phyloP scores from a whole-genome alignment of 306 rosid genomes.

The Dalbergia cultrata region DNA sequence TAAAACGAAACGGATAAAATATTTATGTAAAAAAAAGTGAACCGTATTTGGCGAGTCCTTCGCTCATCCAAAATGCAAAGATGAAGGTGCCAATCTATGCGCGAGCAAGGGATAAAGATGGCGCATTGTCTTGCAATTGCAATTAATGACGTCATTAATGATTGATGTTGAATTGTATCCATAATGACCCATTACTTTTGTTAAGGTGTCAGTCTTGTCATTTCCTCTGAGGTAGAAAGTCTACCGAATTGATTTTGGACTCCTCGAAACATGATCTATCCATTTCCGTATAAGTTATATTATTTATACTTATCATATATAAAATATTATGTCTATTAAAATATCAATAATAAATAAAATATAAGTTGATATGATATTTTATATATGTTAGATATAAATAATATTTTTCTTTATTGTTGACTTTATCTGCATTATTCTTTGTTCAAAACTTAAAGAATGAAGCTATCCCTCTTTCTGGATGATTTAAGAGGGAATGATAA shows the following conservation, averaged over 20 bases:
- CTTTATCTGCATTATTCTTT: neutral
- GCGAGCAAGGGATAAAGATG: slow-evolving; percentile 7
- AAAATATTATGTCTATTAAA: too few species aligned
- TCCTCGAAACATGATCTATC: neutral
- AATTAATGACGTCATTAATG: slow-evolving; percentile 3
- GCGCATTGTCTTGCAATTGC: neutral
- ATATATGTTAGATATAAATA: too few species aligned
- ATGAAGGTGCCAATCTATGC: neutral
- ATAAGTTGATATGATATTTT: too few species aligned
- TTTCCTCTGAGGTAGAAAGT: slow-evolving; percentile 30
- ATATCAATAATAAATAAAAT: too few species aligned
- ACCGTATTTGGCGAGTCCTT: neutral
- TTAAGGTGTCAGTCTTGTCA: slow-evolving; percentile 13
- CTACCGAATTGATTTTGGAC: slow-evolving; percentile 35
- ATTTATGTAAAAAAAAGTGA: neutral
- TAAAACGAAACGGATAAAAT: too few species aligned
- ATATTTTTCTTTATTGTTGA: too few species aligned
- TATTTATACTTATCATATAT: too few species aligned
- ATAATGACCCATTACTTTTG: neutral
- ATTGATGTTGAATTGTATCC: slow-evolving; percentile 16
- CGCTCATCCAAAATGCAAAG: neutral
- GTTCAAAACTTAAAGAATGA: neutral
- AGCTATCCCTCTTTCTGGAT: slow-evolving; percentile 18
- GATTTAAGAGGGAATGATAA: neutral
- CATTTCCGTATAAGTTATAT: too few species aligned